These are phyloP conservation scores for Kwoniella shandongensis DNA, from an alignment of 768 basidiomycete species.

Conservation along the genomic window DNA sequence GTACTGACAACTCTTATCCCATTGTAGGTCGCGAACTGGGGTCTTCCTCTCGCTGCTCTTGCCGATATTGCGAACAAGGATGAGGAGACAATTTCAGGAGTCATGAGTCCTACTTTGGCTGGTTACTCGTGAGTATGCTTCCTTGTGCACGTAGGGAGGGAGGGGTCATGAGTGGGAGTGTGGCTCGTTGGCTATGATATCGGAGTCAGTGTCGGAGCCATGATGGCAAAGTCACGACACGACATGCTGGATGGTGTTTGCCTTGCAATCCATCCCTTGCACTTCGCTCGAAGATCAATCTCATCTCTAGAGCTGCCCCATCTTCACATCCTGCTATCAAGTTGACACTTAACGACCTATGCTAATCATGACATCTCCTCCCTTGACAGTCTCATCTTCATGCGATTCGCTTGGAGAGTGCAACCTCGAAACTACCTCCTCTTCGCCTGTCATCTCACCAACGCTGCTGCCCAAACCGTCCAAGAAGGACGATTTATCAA, in stretches of 20 bases:
- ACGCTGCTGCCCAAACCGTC: constrained; percentile 77
- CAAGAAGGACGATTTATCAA: constrained; percentile 83
- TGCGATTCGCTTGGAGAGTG: constrained; percentile 89
- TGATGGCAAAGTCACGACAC: too few species aligned
- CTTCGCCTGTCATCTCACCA: constrained; percentile 90
- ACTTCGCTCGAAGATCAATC: too few species aligned
- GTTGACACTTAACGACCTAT: too few species aligned
- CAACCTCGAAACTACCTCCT: constrained; percentile 94
- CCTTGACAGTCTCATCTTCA: constrained; percentile 69
- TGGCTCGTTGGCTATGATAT: too few species aligned
- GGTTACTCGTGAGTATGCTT: constrained; percentile 92
- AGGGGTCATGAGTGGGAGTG: not conserved
- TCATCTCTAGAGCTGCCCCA: too few species aligned
- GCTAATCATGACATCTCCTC: too few species aligned
- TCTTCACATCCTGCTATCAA: too few species aligned
- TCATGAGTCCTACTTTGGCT: constrained; percentile 89
- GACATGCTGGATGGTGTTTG: too few species aligned
- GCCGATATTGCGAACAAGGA: constrained; percentile 80
- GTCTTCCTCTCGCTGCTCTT: constrained; percentile 89
- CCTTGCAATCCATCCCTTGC: too few species aligned
- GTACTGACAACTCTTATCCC: too few species aligned
- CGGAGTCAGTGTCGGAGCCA: too few species aligned
- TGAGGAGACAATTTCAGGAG: constrained; percentile 93
- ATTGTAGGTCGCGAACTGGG: constrained; percentile 91
- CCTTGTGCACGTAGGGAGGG: not conserved